Evolutionary conservation across 176 grass and related monocot species (phyloP).

Genomic region (Triticum turgidum): DNA sequence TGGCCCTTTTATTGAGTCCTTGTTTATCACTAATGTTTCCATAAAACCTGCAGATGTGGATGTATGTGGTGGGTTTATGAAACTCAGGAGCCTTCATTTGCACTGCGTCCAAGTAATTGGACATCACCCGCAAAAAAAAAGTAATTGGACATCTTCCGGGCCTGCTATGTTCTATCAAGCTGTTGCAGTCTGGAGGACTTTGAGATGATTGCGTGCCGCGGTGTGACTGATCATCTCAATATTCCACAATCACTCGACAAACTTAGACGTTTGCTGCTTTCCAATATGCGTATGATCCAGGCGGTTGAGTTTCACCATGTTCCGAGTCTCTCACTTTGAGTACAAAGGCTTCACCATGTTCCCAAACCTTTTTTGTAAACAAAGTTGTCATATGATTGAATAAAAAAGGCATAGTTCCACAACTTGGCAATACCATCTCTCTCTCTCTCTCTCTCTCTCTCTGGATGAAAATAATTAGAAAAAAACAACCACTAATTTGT

Average conservation of each 20-base stretch:
- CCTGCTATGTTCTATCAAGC: not conserved
- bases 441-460: too few species aligned
- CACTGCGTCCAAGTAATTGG: not conserved
- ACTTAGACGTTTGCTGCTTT: not conserved
- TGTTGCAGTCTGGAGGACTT: conserved; percentile 11
- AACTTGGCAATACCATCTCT: too few species aligned
- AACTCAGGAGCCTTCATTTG: conserved; percentile 15
- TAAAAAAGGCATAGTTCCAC: too few species aligned
- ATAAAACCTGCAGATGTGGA: not conserved
- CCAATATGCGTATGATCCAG: not conserved
- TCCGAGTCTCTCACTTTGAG: not conserved
- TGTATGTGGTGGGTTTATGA: not conserved
- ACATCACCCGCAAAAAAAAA: too few species aligned
- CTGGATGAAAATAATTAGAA: too few species aligned
- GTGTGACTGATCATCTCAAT: not conserved
- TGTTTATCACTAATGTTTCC: not conserved
- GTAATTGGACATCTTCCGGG: not conserved
- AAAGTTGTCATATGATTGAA: too few species aligned
- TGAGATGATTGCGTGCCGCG: not conserved
- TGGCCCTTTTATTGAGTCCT: not conserved
- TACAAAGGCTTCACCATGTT: not conserved
- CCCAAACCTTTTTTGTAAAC: too few species aligned
- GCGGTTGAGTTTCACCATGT: not conserved
- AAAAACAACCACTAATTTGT: too few species aligned
- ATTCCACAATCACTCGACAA: not conserved